Percentiles rank a stretch among this genome's conserved stretches.
These are phyloP conservation scores for Haplosporangium sp. DNA, from an alignment of 371 early-diverging fungal genomes.

Conservation along the genomic window DNA sequence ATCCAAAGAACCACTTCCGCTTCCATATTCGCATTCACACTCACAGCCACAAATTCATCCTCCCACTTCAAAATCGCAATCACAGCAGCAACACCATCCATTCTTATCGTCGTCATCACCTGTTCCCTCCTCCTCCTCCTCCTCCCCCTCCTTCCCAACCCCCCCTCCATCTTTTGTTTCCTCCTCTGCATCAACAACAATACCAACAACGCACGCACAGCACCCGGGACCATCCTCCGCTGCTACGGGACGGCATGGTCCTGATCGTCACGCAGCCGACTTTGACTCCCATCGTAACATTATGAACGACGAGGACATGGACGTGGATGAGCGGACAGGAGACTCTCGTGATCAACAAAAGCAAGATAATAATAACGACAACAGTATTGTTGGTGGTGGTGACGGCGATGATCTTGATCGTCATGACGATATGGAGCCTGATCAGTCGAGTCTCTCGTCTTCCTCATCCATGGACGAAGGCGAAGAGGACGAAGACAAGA, in stretches of 20 bases:
- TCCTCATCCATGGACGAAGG: constrained; percentile 27
- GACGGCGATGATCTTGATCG: constrained; percentile 25
- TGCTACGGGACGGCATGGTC: background rate
- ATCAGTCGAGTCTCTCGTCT: constrained; percentile 22
- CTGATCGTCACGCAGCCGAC: background rate
- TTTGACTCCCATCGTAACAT: background rate
- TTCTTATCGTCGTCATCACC: background rate
- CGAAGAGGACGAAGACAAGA: constrained; percentile 9
- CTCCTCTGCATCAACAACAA: background rate
- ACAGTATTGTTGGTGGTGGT: background rate
- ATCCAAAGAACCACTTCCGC: constrained; percentile 3
- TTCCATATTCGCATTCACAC: background rate
- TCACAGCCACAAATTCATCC: constrained; percentile 21
- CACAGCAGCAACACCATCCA: background rate
- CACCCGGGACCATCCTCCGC: background rate
- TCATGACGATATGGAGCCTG: too few species aligned
- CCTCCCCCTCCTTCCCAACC: background rate
- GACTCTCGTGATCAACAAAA: too few species aligned
- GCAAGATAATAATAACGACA: background rate
- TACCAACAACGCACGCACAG: background rate
- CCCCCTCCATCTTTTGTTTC: background rate
- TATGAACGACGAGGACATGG: constrained; percentile 5
- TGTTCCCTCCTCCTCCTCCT: constrained; percentile 5
- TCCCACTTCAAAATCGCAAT: constrained; percentile 5
- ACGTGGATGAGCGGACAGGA: constrained; percentile 6